phyloP scores from a whole-genome alignment of 495 filamentous ascomycete species.

The Xylaria venustula region DNA sequence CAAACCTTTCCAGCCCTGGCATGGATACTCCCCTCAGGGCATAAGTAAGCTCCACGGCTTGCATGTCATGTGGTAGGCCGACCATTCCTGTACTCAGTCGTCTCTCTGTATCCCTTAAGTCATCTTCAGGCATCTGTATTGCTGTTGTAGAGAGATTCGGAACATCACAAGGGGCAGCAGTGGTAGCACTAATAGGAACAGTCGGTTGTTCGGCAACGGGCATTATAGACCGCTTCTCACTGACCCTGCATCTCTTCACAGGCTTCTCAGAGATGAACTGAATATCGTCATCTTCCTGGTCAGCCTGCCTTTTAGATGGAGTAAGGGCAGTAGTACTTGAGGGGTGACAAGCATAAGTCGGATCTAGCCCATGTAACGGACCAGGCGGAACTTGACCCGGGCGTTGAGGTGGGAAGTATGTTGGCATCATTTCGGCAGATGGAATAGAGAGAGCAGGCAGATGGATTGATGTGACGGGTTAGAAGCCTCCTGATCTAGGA shows the following conservation, averaged over 20 bases:
- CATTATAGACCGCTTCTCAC: conserved; percentile 16
- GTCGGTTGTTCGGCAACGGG: neutral
- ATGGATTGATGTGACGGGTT: neutral
- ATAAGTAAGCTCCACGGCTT: conserved; percentile 21
- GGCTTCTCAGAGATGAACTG: conserved; percentile 44
- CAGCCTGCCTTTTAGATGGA: conserved; percentile 28
- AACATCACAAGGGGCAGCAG: neutral
- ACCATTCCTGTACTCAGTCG: conserved; percentile 37
- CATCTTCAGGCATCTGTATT: neutral
- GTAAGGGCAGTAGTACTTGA: neutral
- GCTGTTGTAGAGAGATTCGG: neutral
- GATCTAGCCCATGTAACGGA: neutral
- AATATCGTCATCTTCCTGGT: conserved; percentile 46
- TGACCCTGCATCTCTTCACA: conserved; percentile 36
- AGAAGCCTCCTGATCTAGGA: neutral
- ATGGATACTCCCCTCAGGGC: conserved; percentile 30
- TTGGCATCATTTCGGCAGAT: conserved; percentile 10
- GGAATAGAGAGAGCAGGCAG: neutral
- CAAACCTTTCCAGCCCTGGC: conserved; percentile 30
- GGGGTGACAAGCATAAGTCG: neutral
- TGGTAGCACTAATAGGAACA: neutral
- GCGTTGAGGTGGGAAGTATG: neutral
- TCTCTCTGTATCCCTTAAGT: conserved; percentile 21
- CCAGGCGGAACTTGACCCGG: neutral
- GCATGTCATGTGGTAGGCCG: conserved; percentile 24